phyloP scores from a whole-genome alignment of 495 filamentous ascomycete species.

The Friedmanniomyces endolithicus region DNA sequence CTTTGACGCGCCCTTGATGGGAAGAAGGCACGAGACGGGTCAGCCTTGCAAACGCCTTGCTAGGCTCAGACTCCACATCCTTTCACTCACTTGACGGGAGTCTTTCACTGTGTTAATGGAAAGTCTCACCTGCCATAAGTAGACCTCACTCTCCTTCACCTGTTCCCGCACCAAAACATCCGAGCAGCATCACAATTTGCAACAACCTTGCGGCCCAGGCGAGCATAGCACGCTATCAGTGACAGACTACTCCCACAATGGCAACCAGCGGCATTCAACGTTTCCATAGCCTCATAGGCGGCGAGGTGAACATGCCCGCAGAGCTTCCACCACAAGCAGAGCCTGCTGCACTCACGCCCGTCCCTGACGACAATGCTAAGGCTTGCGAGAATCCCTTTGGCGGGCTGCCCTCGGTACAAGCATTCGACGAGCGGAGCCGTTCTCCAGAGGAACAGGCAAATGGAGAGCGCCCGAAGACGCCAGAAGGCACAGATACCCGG shows the following conservation, averaged over 20 bases:
- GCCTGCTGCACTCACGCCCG: background rate
- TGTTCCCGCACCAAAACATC: too few species aligned
- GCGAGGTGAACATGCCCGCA: conserved; percentile 3
- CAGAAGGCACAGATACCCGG: background rate
- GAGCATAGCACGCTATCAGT: background rate
- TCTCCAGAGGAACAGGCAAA: background rate
- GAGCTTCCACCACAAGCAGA: background rate
- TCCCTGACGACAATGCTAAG: too few species aligned
- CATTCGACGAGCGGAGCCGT: background rate
- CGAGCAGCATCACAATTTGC: too few species aligned
- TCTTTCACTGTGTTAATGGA: too few species aligned
- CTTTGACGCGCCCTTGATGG: too few species aligned
- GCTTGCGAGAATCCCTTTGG: background rate
- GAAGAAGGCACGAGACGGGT: too few species aligned
- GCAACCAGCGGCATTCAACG: background rate
- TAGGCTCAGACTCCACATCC: too few species aligned
- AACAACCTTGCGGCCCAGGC: background rate
- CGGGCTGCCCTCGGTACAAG: background rate
- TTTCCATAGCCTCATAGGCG: conserved; percentile 7
- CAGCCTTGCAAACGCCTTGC: too few species aligned
- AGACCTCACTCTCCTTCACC: too few species aligned
- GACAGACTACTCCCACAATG: background rate
- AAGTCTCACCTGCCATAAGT: too few species aligned
- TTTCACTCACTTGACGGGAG: too few species aligned
- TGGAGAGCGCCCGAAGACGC: background rate